Base-by-base conservation (phyloP, 768 basidiomycete genomes). In the Naganishia vishniacii region DNA sequence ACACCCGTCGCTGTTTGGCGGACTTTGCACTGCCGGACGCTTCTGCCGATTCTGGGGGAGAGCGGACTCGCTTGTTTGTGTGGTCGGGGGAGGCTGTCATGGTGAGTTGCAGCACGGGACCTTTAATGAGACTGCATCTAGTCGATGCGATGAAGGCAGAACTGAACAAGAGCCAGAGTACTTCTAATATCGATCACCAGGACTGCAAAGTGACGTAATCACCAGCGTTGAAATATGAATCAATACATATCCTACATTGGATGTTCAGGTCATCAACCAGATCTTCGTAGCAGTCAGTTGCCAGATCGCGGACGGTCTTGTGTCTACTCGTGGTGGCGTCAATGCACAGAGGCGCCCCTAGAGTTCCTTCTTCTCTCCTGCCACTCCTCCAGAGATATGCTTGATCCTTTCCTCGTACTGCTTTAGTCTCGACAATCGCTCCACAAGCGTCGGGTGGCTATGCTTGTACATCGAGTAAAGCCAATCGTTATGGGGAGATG, bases 381-480 rank as follows among this genome's bases (percentile, higher is more conserved):
- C 48, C 16, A 44, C 42, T 15, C 48, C 37, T 15, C 11, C 20
- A 4, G 45, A 74, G 65, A 58, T 65, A 26, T 94, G 90, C 41
- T 95, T 81, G 2, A 28, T 23, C 59, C 45, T 60, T 28, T 40
- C n/a, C 53, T 56, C 53, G 34, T 56, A 56, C 34, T 25, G 20
- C 16, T 37, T 34, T 8, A 56, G 84, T 89, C 67, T 84, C 85
- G 71, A 56, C 18, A 97, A 80, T 8, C 93, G 83, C 79, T 99
- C 93, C 40, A 88, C 87, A 68, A 99, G 77, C 2, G 91, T 95
- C 4, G 94, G 94, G 77, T 99, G 94, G 48, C 89, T 92, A 78
- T 97, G 91, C 76, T 95, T 91, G 70, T 91, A 95, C 23, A 89
- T 89, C 56, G 91, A 95, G 79, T 94, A 95, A 85, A 91, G 77